Evolutionary conservation across 345 rosid genomes (phyloP).

Genomic region (Euphorbia tirucalli): DNA sequence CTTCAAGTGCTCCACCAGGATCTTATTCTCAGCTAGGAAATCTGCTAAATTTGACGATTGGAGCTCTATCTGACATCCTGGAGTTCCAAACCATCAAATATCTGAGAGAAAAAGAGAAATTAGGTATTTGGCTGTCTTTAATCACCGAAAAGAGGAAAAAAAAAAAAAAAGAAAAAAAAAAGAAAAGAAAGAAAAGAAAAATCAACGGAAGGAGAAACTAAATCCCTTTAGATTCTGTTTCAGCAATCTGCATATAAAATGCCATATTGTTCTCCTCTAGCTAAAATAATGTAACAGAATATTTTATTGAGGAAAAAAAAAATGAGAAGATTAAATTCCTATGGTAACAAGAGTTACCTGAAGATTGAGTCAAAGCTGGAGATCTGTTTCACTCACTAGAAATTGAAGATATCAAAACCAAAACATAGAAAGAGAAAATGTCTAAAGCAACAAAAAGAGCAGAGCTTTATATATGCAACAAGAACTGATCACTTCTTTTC

Average conservation of each 20-base stretch:
- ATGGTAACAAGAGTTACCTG: conserved; percentile 27
- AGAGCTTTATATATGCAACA: conserved; percentile 9
- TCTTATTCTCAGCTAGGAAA: neutral
- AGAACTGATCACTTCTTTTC: conserved; percentile 34
- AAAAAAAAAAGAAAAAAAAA: too few relatives aligned
- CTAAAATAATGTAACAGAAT: conserved; percentile 15
- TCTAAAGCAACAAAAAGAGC: conserved; percentile 15
- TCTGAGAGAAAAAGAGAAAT: neutral
- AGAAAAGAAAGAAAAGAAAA: too few relatives aligned
- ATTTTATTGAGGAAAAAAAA: neutral
- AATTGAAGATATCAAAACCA: conserved; percentile 1
- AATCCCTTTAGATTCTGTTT: conserved; percentile 34
- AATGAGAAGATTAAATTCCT: neutral
- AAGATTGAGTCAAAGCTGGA: conserved; percentile 51
- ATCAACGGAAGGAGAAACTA: conserved; percentile 18
- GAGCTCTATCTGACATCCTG: neutral
- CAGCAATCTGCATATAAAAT: conserved; percentile 33
- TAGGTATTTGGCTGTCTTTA: neutral
- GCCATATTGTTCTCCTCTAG: conserved; percentile 44
- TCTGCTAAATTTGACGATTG: neutral
- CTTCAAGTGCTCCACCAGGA: neutral
- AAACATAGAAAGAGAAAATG: conserved; percentile 6
- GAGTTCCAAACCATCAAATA: neutral
- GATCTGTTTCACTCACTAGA: conserved; percentile 41
- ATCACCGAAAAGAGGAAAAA: too few relatives aligned